phyloP scores from a whole-genome alignment of 345 rosid species.

The Moricandia arvensis region DNA sequence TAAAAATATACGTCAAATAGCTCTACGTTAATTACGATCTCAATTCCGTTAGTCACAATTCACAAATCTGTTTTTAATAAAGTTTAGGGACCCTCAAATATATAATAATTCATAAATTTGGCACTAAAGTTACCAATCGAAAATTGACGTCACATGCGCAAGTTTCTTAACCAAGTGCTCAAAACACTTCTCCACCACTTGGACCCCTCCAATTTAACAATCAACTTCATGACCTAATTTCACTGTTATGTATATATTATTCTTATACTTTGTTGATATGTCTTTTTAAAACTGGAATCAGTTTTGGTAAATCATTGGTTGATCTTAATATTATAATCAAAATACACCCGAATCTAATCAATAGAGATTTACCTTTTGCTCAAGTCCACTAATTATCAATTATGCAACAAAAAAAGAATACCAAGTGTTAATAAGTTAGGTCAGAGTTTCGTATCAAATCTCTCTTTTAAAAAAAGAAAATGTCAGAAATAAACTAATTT shows the following conservation, averaged over 20 bases:
- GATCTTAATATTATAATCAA: constrained; percentile 21
- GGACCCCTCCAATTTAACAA: constrained; percentile 37
- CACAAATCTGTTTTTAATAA: constrained; percentile 1
- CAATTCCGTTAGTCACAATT: neutral
- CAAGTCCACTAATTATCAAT: constrained; percentile 25
- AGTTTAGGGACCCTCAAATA: constrained; percentile 23
- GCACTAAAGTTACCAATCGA: constrained; percentile 17
- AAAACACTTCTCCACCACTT: constrained; percentile 22
- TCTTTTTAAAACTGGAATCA: neutral
- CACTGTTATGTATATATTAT: constrained; percentile 25
- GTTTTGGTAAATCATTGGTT: constrained; percentile 15
- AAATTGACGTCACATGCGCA: constrained; percentile 25
- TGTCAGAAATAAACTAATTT: neutral
- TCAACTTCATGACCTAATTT: constrained; percentile 43
- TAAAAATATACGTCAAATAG: too few species aligned
- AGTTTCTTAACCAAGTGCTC: constrained; percentile 34
- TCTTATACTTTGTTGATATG: constrained; percentile 1
- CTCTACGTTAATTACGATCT: neutral
- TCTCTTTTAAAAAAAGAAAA: neutral
- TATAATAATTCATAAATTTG: constrained; percentile 11
- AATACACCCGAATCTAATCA: constrained; percentile 24
- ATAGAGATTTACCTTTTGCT: constrained; percentile 28
- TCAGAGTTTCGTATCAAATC: constrained; percentile 3
- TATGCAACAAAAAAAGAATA: neutral
- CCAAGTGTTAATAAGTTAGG: neutral